These are phyloP conservation scores for Candida koratica DNA, from an alignment of 805 yeast species.

Conservation along the genomic window DNA sequence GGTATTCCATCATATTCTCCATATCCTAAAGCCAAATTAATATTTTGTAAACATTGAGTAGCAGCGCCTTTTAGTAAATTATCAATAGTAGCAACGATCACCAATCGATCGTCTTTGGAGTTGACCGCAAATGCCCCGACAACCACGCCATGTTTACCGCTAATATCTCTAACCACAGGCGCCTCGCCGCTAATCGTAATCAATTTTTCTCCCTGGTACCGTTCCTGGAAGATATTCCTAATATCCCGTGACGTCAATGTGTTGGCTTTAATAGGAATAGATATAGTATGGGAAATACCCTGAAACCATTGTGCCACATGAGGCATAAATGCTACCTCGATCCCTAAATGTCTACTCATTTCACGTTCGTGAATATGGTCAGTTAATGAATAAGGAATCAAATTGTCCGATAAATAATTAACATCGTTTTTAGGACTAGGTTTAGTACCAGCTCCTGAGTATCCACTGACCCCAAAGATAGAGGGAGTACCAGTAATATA, in stretches of 20 bases:
- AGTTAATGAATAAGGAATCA: constrained; percentile 92
- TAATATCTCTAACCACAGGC: constrained; percentile 85
- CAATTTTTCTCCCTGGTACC: constrained; percentile 82
- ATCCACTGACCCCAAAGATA: constrained; percentile 94
- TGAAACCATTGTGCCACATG: constrained; percentile 99
- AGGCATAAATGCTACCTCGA: constrained; percentile 83
- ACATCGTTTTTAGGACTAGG: constrained; percentile 95
- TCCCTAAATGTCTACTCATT: constrained; percentile 75
- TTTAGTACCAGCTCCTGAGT: constrained; percentile 99
- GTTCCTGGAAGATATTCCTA: constrained; percentile 79
- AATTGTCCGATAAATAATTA: constrained; percentile 66
- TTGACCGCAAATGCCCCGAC: constrained; percentile 96
- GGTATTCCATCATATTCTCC: constrained; percentile 97
- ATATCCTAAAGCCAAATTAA: constrained; percentile 83
- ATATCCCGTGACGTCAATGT: constrained; percentile 75
- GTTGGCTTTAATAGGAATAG: constrained; percentile 72
- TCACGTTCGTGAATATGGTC: constrained; percentile 97
- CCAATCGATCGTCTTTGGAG: constrained; percentile 83
- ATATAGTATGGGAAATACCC: constrained; percentile 90
- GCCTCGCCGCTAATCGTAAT: constrained; percentile 86
- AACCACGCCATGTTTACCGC: constrained; percentile 92
- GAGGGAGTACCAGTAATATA: constrained; percentile 71
- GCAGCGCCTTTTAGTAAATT: constrained; percentile 97
- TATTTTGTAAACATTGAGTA: constrained; percentile 95
- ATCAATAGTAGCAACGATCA: constrained; percentile 91